Evolutionary conservation across 352 stramenopile species (phyloP), one percentile per base, ranked within the genome.

Genomic region (Pythium chondricola): DNA sequence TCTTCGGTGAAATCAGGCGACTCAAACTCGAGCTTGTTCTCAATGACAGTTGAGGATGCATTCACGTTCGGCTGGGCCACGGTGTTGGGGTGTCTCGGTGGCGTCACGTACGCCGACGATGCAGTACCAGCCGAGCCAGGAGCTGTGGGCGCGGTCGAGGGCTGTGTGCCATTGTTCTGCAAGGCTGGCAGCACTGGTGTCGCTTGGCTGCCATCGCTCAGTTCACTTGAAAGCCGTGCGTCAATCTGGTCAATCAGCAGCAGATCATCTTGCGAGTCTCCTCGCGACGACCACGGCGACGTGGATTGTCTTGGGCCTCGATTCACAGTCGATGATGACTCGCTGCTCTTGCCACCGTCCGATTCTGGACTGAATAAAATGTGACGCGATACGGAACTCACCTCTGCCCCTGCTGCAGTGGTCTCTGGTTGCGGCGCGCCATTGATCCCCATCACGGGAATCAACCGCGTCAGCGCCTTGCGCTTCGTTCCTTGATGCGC

Each of bases 1-100:
- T 93, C 82, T 17, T 83, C 74, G 4, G 78, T 88, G n/a, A 93
- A 67, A 24, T 67, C 59, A 2, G 81, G 74, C 18, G 68, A 76
- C 29, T 79, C 82, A 21, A 72, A 69, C 30, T 88, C 77, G 9
- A 54, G 61, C 64, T 43, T 72, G 29, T 45, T 52, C 29, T 60
- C 43, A 7, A 47, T 14, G 24, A 16, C 45, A 11, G 45, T 22
- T 18, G 49, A 48, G 4, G 46, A 45, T 20, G 47, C 44, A 18
- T 56, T 44, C 16, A n/a, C n/a, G n/a, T n/a, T n/a, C n/a, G n/a
- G n/a, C n/a, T n/a, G n/a, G n/a, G 13, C 13, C 10, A 20, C 24
- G 25, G 18, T 50, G 44, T 14, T 49, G 49, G 7, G 22, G 2
- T 24, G 39, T 6, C 53, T 45, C 25, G 53, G 44, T 10, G 56